Evolutionary conservation across 805 yeast species (phyloP).

Genomic region (Starmerella stellata): DNA sequence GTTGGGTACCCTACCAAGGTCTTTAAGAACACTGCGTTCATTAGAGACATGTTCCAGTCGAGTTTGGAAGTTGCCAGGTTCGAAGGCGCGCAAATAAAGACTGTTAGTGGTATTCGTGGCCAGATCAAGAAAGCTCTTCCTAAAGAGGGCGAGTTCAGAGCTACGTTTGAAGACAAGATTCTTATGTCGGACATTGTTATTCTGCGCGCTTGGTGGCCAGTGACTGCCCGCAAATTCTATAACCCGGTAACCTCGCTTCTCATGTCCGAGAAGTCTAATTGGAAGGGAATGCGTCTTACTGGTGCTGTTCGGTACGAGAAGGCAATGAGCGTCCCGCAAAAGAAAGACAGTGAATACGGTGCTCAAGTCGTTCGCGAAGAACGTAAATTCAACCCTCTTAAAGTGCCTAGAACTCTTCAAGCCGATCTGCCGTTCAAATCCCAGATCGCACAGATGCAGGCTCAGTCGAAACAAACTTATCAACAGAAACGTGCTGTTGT

Average conservation of each 20-base stretch:
- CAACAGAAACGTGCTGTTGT: slow-evolving; percentile 86
- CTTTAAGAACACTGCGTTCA: slow-evolving; percentile 89
- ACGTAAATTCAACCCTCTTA: slow-evolving; percentile 71
- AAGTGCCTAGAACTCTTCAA: slow-evolving; percentile 65
- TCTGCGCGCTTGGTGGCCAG: slow-evolving; percentile 93
- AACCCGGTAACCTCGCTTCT: slow-evolving; percentile 90
- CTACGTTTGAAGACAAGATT: slow-evolving; percentile 90
- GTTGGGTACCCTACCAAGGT: slow-evolving; percentile 91
- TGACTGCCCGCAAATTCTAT: slow-evolving; percentile 72
- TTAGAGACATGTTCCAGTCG: slow-evolving; percentile 88
- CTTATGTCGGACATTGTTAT: slow-evolving; percentile 68
- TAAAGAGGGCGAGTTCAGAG: slow-evolving; percentile 86
- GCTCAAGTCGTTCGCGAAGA: slow-evolving; percentile 63
- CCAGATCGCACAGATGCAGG: slow-evolving; percentile 74
- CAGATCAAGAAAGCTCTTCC: slow-evolving; percentile 89
- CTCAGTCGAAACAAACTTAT: slow-evolving; percentile 61
- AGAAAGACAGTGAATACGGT: slow-evolving; percentile 34
- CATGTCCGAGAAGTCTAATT: slow-evolving; percentile 54
- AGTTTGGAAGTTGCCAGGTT: slow-evolving; percentile 90
- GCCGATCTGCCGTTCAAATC: slow-evolving; percentile 76
- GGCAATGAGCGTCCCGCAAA: slow-evolving; percentile 44
- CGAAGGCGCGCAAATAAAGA: slow-evolving; percentile 92
- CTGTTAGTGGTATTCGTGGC: slow-evolving; percentile 94
- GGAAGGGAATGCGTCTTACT: slow-evolving; percentile 94
- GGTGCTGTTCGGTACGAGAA: slow-evolving; percentile 77